Evolutionary conservation across 192 early-diverging fungal genomes (phyloP).

Genomic region (Podila horticola): DNA sequence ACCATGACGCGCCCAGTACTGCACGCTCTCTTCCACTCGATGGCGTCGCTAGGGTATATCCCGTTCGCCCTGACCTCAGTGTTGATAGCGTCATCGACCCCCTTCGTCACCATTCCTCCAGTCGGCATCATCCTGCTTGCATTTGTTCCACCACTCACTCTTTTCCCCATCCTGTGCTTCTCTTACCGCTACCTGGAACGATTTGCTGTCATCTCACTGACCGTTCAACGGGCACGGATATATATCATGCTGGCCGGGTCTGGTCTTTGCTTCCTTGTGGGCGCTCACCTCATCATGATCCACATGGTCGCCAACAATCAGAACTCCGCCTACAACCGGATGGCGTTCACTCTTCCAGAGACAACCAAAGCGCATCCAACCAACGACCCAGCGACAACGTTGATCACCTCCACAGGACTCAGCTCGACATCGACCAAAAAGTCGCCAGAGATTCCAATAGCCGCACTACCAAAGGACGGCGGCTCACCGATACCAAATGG

Average conservation of each 20-base stretch:
- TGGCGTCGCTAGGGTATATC: slow-evolving; percentile 41
- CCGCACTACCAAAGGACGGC: neutral
- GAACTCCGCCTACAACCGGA: slow-evolving; percentile 19
- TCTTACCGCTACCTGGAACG: slow-evolving; percentile 36
- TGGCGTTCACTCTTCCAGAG: neutral
- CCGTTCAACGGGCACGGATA: slow-evolving; percentile 30
- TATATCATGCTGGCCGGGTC: slow-evolving; percentile 46
- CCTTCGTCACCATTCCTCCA: slow-evolving; percentile 28
- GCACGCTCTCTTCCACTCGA: slow-evolving; percentile 46
- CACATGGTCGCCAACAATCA: slow-evolving; percentile 15
- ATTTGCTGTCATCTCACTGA: slow-evolving; percentile 25
- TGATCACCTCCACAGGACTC: neutral
- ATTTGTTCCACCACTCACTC: slow-evolving; percentile 29
- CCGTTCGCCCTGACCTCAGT: slow-evolving; percentile 39
- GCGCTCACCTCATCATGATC: slow-evolving; percentile 30
- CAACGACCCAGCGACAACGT: neutral
- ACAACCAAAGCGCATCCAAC: neutral
- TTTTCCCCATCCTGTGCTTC: slow-evolving; percentile 30
- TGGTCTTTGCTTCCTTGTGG: slow-evolving; percentile 29
- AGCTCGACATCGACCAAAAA: neutral
- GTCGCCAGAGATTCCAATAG: neutral
- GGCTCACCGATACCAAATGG: neutral
- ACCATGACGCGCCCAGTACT: slow-evolving; percentile 25
- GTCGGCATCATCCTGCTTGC: slow-evolving; percentile 40
- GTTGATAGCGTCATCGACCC: slow-evolving; percentile 28